Evolutionary conservation across 306 rosid genomes (phyloP).

Genomic region (Malus sieversii): DNA sequence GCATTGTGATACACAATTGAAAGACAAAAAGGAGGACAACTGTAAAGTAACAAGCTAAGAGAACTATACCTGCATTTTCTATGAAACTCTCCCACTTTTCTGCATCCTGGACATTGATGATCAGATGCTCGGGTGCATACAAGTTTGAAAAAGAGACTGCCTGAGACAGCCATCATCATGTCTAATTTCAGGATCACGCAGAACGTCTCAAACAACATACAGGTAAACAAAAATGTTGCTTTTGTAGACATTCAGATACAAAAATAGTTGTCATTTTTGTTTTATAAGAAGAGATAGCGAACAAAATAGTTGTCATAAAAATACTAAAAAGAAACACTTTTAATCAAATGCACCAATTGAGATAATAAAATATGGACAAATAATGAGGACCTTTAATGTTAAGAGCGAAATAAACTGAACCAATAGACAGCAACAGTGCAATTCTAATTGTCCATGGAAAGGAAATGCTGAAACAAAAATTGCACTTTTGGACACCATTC

Average conservation of each 20-base stretch:
- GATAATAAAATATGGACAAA: too few species aligned
- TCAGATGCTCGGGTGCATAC: slow-evolving; percentile 95
- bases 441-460: too few species aligned
- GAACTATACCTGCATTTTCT: slow-evolving; percentile 76
- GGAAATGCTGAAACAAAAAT: too few species aligned
- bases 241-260: too few species aligned
- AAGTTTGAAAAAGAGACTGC: slow-evolving; percentile 86
- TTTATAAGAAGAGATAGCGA: too few species aligned
- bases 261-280: too few species aligned
- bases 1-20: not conserved
- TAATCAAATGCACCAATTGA: not conserved
- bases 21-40: not conserved
- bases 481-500: too few species aligned
- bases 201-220: not conserved
- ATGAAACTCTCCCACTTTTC: slow-evolving; percentile 95
- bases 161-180: slow-evolving; percentile 40
- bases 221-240: not conserved
- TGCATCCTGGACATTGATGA: slow-evolving; percentile 80
- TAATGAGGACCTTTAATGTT: too few species aligned
- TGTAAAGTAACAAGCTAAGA: not conserved
- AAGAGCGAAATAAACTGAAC: too few species aligned
- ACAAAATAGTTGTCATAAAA: not conserved
- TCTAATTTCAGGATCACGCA: not conserved
- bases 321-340: not conserved
- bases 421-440: too few species aligned